Conservation (phyloP, 352 stramenopile genomes). For the Globisporangium irregulare region DNA sequence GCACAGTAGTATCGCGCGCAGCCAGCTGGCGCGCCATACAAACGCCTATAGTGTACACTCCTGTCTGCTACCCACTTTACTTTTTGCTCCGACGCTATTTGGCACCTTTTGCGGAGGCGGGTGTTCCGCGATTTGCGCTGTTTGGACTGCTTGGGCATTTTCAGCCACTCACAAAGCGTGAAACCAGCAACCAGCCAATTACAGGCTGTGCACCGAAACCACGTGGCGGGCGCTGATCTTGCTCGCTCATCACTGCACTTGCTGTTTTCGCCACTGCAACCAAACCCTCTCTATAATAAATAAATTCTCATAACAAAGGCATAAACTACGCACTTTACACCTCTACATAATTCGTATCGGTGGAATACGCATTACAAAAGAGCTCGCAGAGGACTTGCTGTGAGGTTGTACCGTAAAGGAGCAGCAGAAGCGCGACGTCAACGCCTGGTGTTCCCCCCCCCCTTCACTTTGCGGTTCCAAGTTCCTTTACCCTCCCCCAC, state of each 20-base stretch:
- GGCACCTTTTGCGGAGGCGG: background rate
- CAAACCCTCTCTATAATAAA: background rate
- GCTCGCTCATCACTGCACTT: background rate
- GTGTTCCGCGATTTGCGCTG: slow-evolving; percentile 6
- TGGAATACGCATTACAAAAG: background rate
- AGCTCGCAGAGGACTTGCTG: background rate
- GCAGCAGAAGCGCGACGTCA: background rate
- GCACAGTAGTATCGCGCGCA: background rate
- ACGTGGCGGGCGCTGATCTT: background rate
- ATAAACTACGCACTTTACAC: too few species aligned
- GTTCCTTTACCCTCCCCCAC: background rate
- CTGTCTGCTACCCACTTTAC: background rate
- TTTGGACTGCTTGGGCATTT: slow-evolving; percentile 7
- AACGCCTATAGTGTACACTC: background rate
- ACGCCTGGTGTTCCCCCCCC: background rate
- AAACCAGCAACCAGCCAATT: slow-evolving; percentile 3
- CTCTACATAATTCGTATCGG: background rate
- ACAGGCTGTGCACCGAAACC: slow-evolving; percentile 3
- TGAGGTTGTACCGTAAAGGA: background rate
- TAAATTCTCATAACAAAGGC: background rate
- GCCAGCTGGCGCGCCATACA: background rate
- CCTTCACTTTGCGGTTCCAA: background rate
- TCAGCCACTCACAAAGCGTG: slow-evolving; percentile 1
- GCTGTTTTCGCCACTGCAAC: background rate
- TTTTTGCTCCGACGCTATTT: background rate